phyloP scores from a whole-genome alignment of 129 eudicot genomes.

The Kitagawia praeruptora region DNA sequence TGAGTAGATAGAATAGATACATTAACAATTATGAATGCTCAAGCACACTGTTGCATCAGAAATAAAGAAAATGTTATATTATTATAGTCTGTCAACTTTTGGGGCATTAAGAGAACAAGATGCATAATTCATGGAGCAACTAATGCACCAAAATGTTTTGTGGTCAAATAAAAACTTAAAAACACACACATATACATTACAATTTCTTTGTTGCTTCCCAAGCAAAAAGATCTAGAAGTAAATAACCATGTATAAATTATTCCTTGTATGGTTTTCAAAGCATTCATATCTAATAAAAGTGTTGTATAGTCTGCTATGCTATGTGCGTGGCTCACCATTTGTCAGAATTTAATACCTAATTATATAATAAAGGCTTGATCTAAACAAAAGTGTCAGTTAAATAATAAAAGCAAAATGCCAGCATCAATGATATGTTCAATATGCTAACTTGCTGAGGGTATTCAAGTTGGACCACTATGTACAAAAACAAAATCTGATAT shows the following conservation, averaged over 20 bases:
- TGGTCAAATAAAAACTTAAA: not conserved
- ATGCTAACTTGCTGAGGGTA: not conserved
- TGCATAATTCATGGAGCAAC: slow-evolving; percentile 8
- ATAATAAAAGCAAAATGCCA: not conserved
- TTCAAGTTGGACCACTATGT: not conserved
- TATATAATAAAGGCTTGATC: not conserved
- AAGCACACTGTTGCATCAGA: not conserved
- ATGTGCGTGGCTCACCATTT: not conserved
- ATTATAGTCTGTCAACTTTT: not conserved
- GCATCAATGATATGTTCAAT: not conserved
- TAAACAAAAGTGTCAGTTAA: not conserved
- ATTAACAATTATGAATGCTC: slow-evolving; percentile 9
- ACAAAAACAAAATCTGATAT: not conserved
- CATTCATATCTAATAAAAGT: not conserved
- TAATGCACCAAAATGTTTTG: not conserved
- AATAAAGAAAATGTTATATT: not conserved
- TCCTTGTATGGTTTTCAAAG: not conserved
- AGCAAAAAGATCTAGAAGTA: not conserved
- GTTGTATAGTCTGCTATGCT: not conserved
- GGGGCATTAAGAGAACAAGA: not conserved
- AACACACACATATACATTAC: not conserved
- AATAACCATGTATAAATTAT: not conserved
- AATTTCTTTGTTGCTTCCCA: not conserved
- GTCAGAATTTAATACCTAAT: not conserved
- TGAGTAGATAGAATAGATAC: slow-evolving; percentile 7